Conservation (phyloP, 208 protist genomes). For the Leptomonas pyrrhocoris region DNA sequence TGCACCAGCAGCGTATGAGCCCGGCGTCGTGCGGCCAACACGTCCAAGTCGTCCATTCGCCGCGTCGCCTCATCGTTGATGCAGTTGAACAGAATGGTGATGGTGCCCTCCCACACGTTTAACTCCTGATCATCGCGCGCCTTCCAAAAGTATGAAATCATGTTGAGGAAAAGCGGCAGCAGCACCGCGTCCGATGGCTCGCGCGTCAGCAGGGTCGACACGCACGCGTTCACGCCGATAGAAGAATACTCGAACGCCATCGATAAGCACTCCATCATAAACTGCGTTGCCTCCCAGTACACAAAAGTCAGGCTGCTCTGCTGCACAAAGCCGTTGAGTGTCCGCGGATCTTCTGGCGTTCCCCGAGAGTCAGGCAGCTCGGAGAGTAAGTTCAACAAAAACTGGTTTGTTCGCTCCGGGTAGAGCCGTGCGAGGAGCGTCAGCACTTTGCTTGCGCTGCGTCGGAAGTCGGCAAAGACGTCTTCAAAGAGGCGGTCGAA, state of each 20-base stretch:
- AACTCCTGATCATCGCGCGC: constrained; percentile 45
- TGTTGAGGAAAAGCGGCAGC: constrained; percentile 80
- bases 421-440: constrained; percentile 42
- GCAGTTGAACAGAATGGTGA: constrained; percentile 60
- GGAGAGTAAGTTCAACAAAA: constrained; percentile 42
- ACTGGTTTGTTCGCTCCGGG: constrained; percentile 59
- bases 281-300: constrained; percentile 73
- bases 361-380: constrained; percentile 54
- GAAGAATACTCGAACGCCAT: constrained; percentile 57
- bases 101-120: constrained; percentile 69
- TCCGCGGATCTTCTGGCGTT: constrained; percentile 61
- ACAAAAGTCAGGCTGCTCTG: constrained; percentile 73
- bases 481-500: constrained; percentile 54
- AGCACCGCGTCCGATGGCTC: constrained; percentile 76
- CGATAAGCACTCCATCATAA: constrained; percentile 73
- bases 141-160: constrained; percentile 79
- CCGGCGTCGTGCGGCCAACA: constrained; percentile 47
- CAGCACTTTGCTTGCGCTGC: constrained; percentile 45
- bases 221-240: constrained; percentile 47
- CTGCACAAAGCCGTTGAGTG: constrained; percentile 62
- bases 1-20: constrained; percentile 64
- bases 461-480: constrained; percentile 69
- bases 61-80: constrained; percentile 34
- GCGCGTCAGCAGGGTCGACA: constrained; percentile 42
- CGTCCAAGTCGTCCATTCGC: constrained; percentile 32